Evolutionary conservation across 2,329 filamentous ascomycete species (phyloP).

Genomic region (Colletotrichum gigasporum): DNA sequence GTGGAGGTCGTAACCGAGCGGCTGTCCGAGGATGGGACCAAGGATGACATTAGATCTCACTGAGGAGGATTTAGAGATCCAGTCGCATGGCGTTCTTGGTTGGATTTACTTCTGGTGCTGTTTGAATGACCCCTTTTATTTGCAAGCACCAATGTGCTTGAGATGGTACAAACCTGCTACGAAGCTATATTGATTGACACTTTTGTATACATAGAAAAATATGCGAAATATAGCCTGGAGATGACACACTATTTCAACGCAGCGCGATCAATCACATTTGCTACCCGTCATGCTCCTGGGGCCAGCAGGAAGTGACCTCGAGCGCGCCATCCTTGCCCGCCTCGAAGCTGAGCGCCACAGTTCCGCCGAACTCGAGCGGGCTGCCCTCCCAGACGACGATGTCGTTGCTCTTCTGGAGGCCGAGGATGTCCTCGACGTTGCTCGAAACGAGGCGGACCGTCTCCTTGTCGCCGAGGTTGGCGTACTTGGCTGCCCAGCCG

Average conservation of each 20-base stretch:
- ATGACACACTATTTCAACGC: too few relatives aligned
- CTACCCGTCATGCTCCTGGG: constrained; percentile 21
- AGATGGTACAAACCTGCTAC: too few relatives aligned
- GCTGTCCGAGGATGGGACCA: too few relatives aligned
- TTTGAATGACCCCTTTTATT: too few relatives aligned
- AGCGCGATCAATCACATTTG: background rate
- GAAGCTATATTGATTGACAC: too few relatives aligned
- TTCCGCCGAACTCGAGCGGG: constrained; percentile 50
- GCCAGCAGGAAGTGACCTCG: constrained; percentile 43
- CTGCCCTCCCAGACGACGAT: constrained; percentile 54
- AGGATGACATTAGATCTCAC: too few relatives aligned
- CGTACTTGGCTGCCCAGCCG: constrained; percentile 50
- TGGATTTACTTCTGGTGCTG: too few relatives aligned
- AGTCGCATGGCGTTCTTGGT: too few relatives aligned
- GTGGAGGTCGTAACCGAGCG: too few relatives aligned
- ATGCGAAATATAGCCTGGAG: too few relatives aligned
- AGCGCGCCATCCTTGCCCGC: constrained; percentile 35
- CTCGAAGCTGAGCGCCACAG: constrained; percentile 47
- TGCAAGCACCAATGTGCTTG: too few relatives aligned
- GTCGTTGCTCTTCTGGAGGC: constrained; percentile 45
- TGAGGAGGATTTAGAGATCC: too few relatives aligned
- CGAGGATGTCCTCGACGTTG: constrained; percentile 53
- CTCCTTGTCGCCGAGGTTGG: constrained; percentile 43
- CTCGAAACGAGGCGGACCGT: constrained; percentile 47
- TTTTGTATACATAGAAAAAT: background rate